phyloP scores from a whole-genome alignment of 495 filamentous ascomycete species.

The Neurospora sp. region DNA sequence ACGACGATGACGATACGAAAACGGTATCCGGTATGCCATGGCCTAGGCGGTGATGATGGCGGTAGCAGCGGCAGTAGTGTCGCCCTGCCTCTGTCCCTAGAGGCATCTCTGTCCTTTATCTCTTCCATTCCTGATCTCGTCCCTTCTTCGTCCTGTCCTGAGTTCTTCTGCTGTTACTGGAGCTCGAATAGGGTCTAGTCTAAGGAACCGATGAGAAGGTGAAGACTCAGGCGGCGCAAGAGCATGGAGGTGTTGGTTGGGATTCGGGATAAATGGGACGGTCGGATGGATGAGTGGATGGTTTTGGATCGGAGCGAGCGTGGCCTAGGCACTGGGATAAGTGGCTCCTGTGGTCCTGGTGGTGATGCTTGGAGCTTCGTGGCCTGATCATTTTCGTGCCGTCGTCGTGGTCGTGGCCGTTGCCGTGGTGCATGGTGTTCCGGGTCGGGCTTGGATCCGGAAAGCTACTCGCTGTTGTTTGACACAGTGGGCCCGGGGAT shows the following conservation, averaged over 20 bases:
- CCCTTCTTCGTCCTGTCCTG: background rate
- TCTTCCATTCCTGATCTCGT: accelerated
- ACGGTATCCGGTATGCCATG: background rate
- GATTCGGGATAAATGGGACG: accelerated
- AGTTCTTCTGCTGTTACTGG: background rate
- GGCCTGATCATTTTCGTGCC: background rate
- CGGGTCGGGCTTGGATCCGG: too few relatives aligned
- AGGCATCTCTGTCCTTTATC: background rate
- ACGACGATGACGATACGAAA: background rate
- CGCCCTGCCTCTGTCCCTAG: background rate
- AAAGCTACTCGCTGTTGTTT: too few relatives aligned
- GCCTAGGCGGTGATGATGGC: background rate
- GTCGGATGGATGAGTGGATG: background rate
- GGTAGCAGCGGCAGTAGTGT: background rate
- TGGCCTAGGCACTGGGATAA: background rate
- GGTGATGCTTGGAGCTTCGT: background rate
- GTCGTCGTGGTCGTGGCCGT: background rate
- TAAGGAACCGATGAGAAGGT: too few relatives aligned
- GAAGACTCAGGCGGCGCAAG: background rate
- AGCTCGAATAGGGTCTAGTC: background rate
- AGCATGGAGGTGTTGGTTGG: background rate
- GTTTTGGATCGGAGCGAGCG: background rate
- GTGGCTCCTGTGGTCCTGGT: background rate
- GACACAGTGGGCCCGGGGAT: too few relatives aligned
- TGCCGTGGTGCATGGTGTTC: background rate